Base-by-base conservation (phyloP, 768 basidiomycete species). In the Boletus fagicola region DNA sequence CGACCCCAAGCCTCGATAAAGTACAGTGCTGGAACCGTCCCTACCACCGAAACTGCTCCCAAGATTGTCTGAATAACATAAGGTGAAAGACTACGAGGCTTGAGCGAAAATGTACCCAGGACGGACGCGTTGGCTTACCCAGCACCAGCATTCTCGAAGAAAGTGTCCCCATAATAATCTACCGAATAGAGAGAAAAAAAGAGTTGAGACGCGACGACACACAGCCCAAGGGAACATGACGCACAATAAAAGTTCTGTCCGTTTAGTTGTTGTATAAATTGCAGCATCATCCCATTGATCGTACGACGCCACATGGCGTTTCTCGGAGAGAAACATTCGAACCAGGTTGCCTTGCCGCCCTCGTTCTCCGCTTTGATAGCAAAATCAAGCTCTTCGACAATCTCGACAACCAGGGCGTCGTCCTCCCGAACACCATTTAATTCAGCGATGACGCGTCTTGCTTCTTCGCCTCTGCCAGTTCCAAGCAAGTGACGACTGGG, bases 101-200 rank as follows among this genome's bases (percentile, higher is more conserved):
- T 52, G 45, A 62, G 48, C 12, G 16, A 53, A 50, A 22, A n/a
- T 1, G 15, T 24, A 20, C 33, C 31, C 33, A n/a, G 3, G 42
- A 43, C 4, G 3, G 5, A 8, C 4, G 12, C n/a, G 35, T 44
- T 28, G 16, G 60, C 81, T 59, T 64, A 84, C 83, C 77, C 63
- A 15, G 86, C 87, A 45, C 87, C 85, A 18, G 87, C 85, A 58
- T 80, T 85, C 71, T 87, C 74, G 77, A 92, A 93, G 78, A 91
- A 91, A 0, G 85, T 87, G 56, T 90, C 86, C 18, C 88, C 87
- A 64, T 88, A 90, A 69, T 89, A 89, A 66, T 89, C 87, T 88
- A 60, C n/a, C n/a, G 13, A 45, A 33, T 58, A 44, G 55, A 22
- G 26, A 5, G 36, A 8, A 45, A 35, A n/a, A 50, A 13, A 60